Conservation (phyloP, 2,329 filamentous ascomycete genomes). For the Colletotrichum sp. region DNA sequence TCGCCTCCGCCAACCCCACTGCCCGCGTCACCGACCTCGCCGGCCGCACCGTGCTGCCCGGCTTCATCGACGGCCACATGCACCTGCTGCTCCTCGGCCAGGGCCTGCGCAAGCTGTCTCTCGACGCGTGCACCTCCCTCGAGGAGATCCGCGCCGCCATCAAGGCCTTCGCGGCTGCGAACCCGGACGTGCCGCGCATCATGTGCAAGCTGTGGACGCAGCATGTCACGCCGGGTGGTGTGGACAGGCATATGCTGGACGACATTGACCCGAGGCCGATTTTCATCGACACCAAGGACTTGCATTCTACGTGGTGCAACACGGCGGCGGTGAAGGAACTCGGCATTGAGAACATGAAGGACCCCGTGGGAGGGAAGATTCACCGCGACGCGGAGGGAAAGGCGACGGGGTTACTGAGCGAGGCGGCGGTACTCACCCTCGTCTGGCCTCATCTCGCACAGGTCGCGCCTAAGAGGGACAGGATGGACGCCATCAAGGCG, state of each 20-base stretch:
- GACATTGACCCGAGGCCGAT: conserved; percentile 60
- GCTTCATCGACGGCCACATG: conserved; percentile 64
- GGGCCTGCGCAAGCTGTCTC: conserved; percentile 53
- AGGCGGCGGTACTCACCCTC: conserved; percentile 56
- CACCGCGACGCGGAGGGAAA: conserved; percentile 53
- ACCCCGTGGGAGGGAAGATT: conserved; percentile 57
- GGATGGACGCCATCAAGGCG: conserved; percentile 50
- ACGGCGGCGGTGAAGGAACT: conserved; percentile 55
- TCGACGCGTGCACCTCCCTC: conserved; percentile 52
- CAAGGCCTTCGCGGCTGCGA: conserved; percentile 46
- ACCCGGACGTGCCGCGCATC: conserved; percentile 54
- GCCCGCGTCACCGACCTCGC: conserved; percentile 18
- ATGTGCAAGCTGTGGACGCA: conserved; percentile 63
- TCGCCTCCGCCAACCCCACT: neutral
- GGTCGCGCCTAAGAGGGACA: conserved; percentile 52
- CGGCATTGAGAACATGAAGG: conserved; percentile 46
- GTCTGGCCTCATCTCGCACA: conserved; percentile 61
- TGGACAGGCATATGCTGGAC: conserved; percentile 53
- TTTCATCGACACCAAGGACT: conserved; percentile 61
- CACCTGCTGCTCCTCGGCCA: conserved; percentile 61
- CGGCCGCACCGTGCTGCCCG: conserved; percentile 50
- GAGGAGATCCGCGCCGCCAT: conserved; percentile 55
- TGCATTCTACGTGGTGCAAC: conserved; percentile 64
- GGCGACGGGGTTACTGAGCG: conserved; percentile 55
- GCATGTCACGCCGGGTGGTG: conserved; percentile 49